Base-by-base conservation (phyloP, 202 grass and related monocot species). In the Musa balbisiana region DNA sequence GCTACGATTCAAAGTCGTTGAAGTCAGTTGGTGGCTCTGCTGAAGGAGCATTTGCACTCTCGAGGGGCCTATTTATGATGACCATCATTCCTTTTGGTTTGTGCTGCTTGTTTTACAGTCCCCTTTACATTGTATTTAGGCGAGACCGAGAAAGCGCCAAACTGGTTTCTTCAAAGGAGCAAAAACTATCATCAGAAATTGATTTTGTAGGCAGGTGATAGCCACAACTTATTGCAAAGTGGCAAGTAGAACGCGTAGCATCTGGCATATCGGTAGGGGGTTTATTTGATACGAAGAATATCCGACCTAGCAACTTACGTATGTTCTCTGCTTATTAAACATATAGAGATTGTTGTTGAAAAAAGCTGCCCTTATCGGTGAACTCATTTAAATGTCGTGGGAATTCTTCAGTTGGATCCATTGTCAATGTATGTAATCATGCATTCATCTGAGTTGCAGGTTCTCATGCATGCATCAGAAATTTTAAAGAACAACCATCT, bases 91-190 rank as follows among this genome's bases (percentile, higher is more conserved):
- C 93, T 76, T 97, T 97, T 21, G 90, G 87, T 26, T 55, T 97
- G 12, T 97, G 93, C 55, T 80, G 83, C 62, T 62, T 97, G 43
- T 97, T 97, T 78, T 97, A 97, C 59, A 93, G 86, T 66, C 90
- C 93, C 11, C 27, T 97, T 80, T 97, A 92, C 62, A 16, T 92
- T 52, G 79, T 89, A 53, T 97, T 97, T 78, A 97, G 85, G 80
- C 76, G 52, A 0, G 88, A 92, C 11, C 78, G 90, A 51, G 93
- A 92, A 2, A 84, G 73, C 29, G 82, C 76, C 0, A 97, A 89
- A 53, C 11, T 84, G 8, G 62, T 82, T 21, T 87, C 29, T 71
- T 78, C 77, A 21, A 92, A 91, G 76, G 82, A 92, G 22, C 87
- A 81, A 76, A 82, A 86, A 59, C 72, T 94, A 1, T 10, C 17